Evolutionary conservation across 169 alveolate genomes (phyloP), one percentile per base, ranked within the genome.

Genomic region (Theileria annulata): DNA sequence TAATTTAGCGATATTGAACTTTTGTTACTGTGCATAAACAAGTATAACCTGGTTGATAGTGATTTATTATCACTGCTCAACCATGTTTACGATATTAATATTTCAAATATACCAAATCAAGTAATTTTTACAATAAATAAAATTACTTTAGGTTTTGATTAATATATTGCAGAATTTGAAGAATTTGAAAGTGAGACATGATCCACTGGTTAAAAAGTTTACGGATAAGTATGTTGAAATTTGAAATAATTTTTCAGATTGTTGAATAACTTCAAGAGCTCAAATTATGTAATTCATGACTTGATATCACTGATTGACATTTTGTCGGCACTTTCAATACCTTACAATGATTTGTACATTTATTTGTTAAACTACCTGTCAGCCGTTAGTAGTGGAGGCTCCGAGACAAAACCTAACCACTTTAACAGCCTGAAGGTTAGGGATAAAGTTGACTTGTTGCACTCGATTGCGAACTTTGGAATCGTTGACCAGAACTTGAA

Each of bases 151-250:
- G 73, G 63, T 64, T 10, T 25, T 79, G 28, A 28, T 70, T 3
- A 47, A 78, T 51, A 71, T 79, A 66, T 15, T 79, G 59, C 3
- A 9, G 5, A 6, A 70, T 31, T 66, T 79, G 37, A 13, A 77
- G 27, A 33, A 79, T 21, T 27, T 79, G 31, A 68, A 78, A 21
- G 48, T 79, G 19, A 66, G 81, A 58, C 87, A 79, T 62, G 87
- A 79, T 23, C 48, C 23, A 10, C 67, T 71, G 33, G 19, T 79
- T 30, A 76, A 79, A 17, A 75, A 78, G 30, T 66, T 79, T 58
- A 76, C 54, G 42, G 51, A 70, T 60, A 31, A 49, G 48, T 5
- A 51, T 19, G 73, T 25, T 15, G 17, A 64, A 64, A 64, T 4
- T 21, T 64, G 13, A 5, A 10, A 25, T 15, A 64, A 23, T 25